Base-by-base conservation (phyloP, 352 stramenopile species). In the Achlya hypogyna region DNA sequence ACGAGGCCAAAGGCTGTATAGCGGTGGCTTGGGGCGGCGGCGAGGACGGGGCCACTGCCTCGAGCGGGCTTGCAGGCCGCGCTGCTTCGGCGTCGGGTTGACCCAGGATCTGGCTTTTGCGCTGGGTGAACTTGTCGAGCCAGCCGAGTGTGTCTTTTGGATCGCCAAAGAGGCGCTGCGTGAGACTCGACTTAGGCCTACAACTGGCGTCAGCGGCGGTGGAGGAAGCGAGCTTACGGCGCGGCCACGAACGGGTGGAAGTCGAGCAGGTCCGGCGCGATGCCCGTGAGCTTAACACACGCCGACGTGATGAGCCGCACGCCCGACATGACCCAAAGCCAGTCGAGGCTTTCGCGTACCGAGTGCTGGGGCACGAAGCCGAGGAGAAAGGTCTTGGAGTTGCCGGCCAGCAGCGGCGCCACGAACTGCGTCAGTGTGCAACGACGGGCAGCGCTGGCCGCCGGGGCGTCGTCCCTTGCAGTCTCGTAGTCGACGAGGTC, bases 301-400 rank as follows among this genome's bases (percentile, higher is more conserved):
- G 59, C 59, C 0, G 29, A 65, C 27, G 59, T 40, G 0, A 54
- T 54, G 47, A 65, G 59, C 10, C 59, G 59, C 18, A 65, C 59
- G 29, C 59, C 59, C 35, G 59, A 65, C 59, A 65, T 65, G 47
- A 65, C 25, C 59, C 59, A 65, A 31, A 65, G 59, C 38, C 47
- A n/a, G 0, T 65, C 59, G 18, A 65, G 35, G 14, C 18, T 65
- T n/a, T 51, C 35, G 27, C 20, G 29, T 1, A 43, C 5, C 28
- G 23, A 25, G 29, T 54, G 59, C 16, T 16, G 29, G 4, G 47
- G 29, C 16, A 65, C 38, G 38, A 65, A 65, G 27, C 35, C 59
- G 34, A 65, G 34, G 4, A 65, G 29, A 31, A 38, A 65, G n/a
- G 59, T 65, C n/a, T 65, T 53, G 34, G 59, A 65, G 25, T 65